Conservation (phyloP, 2,329 filamentous ascomycete species). For the Ramularia collo-cygni region DNA sequence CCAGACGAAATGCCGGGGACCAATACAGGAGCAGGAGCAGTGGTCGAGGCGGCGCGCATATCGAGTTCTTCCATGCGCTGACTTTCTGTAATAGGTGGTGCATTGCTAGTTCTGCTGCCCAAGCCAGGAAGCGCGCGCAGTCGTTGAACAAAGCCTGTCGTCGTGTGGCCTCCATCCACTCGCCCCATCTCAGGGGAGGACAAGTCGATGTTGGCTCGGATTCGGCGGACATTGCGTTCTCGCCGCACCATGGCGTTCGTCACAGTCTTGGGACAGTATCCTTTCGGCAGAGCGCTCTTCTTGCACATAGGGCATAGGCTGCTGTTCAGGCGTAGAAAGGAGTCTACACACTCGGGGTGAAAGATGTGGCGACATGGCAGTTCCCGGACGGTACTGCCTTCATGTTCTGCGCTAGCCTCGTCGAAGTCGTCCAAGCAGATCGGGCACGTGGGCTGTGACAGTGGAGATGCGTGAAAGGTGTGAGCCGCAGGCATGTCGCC, state of each 20-base stretch:
- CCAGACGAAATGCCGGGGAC: no score
- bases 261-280: constrained; percentile 50
- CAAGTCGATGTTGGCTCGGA: no score
- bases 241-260: constrained; percentile 83
- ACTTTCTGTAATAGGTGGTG: constrained; percentile 5
- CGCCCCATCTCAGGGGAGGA: no score
- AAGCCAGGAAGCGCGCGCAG: constrained; percentile 8
- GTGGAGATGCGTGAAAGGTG: constrained; percentile 27
- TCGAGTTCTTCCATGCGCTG: constrained; percentile 18
- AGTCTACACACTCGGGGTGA: constrained; percentile 85
- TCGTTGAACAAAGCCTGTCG: constrained; percentile 8
- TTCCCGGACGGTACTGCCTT: constrained; percentile 63
- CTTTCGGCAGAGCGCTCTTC: constrained; percentile 67
- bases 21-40: constrained; percentile 3
- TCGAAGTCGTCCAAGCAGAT: constrained; percentile 83
- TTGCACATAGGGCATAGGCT: constrained; percentile 92
- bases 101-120: constrained; percentile 6
- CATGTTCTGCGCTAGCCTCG: constrained; percentile 11
- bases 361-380: constrained; percentile 89
- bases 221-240: constrained; percentile 58
- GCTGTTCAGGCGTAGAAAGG: constrained; percentile 69
- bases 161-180: neutral
- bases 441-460: constrained; percentile 76
- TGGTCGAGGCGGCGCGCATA: neutral
- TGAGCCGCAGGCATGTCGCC: constrained; percentile 2